These are phyloP conservation scores for Obba rivulosa DNA, from an alignment of 768 basidiomycete genomes.

Conservation along the genomic window DNA sequence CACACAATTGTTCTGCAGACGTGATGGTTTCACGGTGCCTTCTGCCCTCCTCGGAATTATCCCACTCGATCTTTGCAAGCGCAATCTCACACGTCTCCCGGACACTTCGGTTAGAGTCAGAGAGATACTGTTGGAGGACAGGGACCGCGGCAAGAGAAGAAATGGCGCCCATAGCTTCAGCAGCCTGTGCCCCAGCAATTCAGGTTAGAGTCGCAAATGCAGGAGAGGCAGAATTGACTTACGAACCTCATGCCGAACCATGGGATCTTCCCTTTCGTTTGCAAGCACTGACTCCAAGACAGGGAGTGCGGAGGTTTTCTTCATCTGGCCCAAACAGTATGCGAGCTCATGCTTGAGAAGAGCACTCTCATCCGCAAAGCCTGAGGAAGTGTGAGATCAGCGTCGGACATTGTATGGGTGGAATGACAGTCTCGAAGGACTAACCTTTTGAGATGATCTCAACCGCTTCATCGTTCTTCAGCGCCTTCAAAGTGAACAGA, in stretches of 20 bases:
- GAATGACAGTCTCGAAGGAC: constrained; percentile 3
- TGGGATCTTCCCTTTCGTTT: constrained; percentile 72
- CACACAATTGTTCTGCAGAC: constrained; percentile 9
- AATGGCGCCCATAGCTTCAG: constrained; percentile 98
- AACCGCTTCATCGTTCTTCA: constrained; percentile 76
- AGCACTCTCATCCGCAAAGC: constrained; percentile 81
- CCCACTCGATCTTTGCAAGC: constrained; percentile 91
- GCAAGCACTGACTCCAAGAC: constrained; percentile 72
- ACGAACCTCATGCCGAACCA: constrained; percentile 94
- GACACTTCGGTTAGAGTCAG: constrained; percentile 68
- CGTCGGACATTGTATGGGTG: neutral
- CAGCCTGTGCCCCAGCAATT: constrained; percentile 50
- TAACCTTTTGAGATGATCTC: constrained; percentile 80
- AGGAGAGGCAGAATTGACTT: constrained; percentile 1
- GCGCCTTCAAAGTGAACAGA: constrained; percentile 85
- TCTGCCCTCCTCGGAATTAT: constrained; percentile 69
- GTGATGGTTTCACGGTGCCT: constrained; percentile 27
- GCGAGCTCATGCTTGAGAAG: constrained; percentile 96
- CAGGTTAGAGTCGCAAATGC: neutral
- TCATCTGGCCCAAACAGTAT: constrained; percentile 94
- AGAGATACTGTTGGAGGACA: constrained; percentile 63
- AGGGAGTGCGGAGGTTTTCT: constrained; percentile 65
- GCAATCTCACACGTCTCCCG: constrained; percentile 98
- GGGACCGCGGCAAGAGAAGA: constrained; percentile 61
- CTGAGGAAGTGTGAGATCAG: constrained; percentile 32